These are phyloP conservation scores for Mycena rebaudengoi DNA, from an alignment of 768 basidiomycete genomes.

Conservation along the genomic window DNA sequence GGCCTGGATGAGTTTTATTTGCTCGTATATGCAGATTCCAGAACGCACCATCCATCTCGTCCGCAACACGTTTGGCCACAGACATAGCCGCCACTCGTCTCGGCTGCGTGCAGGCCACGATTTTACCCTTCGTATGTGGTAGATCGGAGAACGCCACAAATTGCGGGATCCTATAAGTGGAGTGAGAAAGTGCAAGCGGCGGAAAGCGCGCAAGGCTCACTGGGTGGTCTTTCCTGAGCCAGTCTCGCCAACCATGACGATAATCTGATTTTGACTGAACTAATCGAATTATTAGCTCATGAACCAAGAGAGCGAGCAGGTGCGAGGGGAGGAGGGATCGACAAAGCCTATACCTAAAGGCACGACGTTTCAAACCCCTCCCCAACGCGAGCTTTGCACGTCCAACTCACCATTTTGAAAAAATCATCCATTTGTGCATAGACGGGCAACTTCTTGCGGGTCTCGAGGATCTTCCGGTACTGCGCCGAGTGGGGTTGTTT, in stretches of 20 bases:
- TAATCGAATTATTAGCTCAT: conserved; percentile 41
- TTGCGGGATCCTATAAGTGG: conserved; percentile 82
- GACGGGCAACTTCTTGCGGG: conserved; percentile 90
- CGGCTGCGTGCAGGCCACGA: conserved; percentile 97
- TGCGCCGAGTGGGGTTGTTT: conserved; percentile 76
- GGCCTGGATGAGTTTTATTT: too few relatives aligned
- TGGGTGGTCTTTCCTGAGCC: conserved; percentile 97
- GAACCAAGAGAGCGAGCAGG: conserved; percentile 24
- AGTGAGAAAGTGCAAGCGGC: neutral
- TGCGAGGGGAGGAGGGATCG: conserved; percentile 39
- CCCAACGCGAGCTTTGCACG: conserved; percentile 38
- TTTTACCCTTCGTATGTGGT: conserved; percentile 87
- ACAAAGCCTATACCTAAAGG: conserved; percentile 47
- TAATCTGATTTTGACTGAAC: conserved; percentile 85
- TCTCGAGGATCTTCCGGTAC: conserved; percentile 87
- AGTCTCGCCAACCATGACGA: conserved; percentile 93
- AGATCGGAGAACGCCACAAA: conserved; percentile 95
- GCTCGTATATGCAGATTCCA: too few relatives aligned
- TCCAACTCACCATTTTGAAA: conserved; percentile 77
- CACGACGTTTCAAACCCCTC: conserved; percentile 55
- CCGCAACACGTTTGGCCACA: conserved; percentile 97
- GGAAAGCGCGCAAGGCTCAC: conserved; percentile 54
- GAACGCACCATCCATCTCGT: conserved; percentile 94
- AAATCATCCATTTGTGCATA: conserved; percentile 94
- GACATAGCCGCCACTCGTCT: conserved; percentile 97